Percentiles rank a stretch among this genome's conserved stretches.
These are phyloP conservation scores for Mallotus nudiflorus DNA, from an alignment of 345 rosid species.

Conservation along the genomic window DNA sequence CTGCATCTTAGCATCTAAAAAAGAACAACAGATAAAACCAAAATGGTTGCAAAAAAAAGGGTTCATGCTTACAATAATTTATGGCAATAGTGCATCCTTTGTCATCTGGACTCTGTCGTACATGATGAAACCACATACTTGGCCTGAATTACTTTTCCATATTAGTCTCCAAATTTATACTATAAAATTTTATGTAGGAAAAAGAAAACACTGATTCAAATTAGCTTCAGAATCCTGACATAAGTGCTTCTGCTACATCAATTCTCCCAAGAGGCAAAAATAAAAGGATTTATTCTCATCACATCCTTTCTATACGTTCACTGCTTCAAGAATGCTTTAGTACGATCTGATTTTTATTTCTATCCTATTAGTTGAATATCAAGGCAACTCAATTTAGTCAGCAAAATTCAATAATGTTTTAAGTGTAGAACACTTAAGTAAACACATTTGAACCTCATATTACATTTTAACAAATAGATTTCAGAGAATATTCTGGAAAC, in stretches of 20 bases:
- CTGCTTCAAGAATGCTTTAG: background rate
- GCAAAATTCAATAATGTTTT: background rate
- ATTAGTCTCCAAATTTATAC: slow-evolving; percentile 9
- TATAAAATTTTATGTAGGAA: background rate
- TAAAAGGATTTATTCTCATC: background rate
- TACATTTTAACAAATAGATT: too few relatives aligned
- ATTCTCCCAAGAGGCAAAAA: background rate
- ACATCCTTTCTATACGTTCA: background rate
- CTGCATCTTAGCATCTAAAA: background rate
- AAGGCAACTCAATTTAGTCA: background rate
- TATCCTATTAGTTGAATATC: background rate
- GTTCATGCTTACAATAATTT: slow-evolving; percentile 65
- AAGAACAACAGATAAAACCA: background rate
- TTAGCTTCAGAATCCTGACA: background rate
- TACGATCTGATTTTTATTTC: background rate
- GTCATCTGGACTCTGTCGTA: slow-evolving; percentile 72
- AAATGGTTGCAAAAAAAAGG: slow-evolving; percentile 2
- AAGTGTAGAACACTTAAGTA: background rate
- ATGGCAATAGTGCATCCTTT: slow-evolving; percentile 71
- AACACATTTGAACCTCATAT: too few relatives aligned
- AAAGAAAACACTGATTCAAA: background rate
- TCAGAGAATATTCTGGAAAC: too few relatives aligned
- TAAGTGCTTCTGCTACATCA: background rate
- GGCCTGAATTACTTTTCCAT: slow-evolving; percentile 54
- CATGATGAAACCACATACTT: slow-evolving; percentile 99